Evolutionary conservation across 768 basidiomycete genomes (phyloP).

Genomic region (Mrakia hoshinonis): DNA sequence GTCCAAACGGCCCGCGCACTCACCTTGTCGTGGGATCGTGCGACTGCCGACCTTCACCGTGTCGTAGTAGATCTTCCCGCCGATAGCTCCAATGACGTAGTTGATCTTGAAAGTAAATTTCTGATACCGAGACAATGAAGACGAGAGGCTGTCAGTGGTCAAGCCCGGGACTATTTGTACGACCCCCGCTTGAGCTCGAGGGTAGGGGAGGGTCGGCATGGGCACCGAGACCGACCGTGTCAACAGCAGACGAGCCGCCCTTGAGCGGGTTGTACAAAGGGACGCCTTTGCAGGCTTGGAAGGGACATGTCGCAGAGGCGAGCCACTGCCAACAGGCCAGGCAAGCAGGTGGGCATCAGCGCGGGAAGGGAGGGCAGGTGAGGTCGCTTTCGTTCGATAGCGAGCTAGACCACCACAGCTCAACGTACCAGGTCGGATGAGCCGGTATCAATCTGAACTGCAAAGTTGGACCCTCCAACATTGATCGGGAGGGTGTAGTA

Average conservation of each 20-base stretch:
- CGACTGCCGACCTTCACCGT: constrained; percentile 12
- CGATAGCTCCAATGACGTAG: constrained; percentile 20
- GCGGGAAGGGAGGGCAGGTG: neutral
- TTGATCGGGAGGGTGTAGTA: constrained; percentile 26
- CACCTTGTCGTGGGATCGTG: constrained; percentile 18
- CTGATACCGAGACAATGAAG: neutral
- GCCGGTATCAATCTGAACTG: constrained; percentile 21
- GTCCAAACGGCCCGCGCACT: neutral
- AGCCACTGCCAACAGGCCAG: no score
- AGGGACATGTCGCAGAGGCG: neutral
- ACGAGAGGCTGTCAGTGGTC: neutral
- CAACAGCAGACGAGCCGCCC: neutral
- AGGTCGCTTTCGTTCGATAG: neutral
- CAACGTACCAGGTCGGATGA: constrained; percentile 25
- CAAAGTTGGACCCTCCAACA: constrained; percentile 11
- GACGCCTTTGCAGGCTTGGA: neutral
- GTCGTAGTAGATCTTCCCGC: constrained; percentile 25
- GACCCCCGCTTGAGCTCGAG: neutral
- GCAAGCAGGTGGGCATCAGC: neutral
- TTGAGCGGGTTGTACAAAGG: constrained; percentile 2
- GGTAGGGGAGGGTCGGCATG: neutral
- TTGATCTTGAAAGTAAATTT: constrained; percentile 12
- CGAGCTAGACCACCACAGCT: neutral
- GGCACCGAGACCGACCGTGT: constrained; percentile 15
- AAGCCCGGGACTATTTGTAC: no score